Conservation (phyloP, 257 asterid genomes). For the Echium plantagineum region DNA sequence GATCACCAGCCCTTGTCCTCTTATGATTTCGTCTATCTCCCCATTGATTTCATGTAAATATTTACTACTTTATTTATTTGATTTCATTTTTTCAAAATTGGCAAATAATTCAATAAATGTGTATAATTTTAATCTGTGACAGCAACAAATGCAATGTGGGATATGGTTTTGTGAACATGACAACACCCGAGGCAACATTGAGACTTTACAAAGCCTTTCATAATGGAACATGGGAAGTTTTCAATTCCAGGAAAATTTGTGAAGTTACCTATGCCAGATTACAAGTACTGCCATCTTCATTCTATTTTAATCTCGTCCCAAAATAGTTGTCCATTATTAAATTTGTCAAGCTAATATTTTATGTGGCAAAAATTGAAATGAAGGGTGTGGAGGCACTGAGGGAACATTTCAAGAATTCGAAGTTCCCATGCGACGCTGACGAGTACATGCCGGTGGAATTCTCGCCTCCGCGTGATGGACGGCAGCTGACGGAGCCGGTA, state of each 20-base stretch:
- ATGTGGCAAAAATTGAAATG: background rate
- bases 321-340: background rate
- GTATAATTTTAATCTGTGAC: constrained; percentile 5
- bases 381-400: constrained; percentile 81
- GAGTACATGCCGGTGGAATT: constrained; percentile 89
- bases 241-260: constrained; percentile 91
- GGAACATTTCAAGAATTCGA: constrained; percentile 93
- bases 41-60: constrained; percentile 79
- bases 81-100: background rate
- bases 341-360: background rate
- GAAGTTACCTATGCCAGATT: constrained; percentile 90
- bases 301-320: no score
- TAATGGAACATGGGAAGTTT: constrained; percentile 86
- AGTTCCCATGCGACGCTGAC: constrained; percentile 74
- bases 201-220: constrained; percentile 92
- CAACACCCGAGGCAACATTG: constrained; percentile 86
- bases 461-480: constrained; percentile 83
- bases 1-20: constrained; percentile 75
- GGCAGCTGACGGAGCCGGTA: constrained; percentile 34
- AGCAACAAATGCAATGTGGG: constrained; percentile 96
- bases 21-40: constrained; percentile 91
- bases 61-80: background rate
- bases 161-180: constrained; percentile 98
- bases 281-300: constrained; percentile 33
- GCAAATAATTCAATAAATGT: no score